Conservation (phyloP, 2,329 filamentous ascomycete genomes). For the Sarocladium kiliense region DNA sequence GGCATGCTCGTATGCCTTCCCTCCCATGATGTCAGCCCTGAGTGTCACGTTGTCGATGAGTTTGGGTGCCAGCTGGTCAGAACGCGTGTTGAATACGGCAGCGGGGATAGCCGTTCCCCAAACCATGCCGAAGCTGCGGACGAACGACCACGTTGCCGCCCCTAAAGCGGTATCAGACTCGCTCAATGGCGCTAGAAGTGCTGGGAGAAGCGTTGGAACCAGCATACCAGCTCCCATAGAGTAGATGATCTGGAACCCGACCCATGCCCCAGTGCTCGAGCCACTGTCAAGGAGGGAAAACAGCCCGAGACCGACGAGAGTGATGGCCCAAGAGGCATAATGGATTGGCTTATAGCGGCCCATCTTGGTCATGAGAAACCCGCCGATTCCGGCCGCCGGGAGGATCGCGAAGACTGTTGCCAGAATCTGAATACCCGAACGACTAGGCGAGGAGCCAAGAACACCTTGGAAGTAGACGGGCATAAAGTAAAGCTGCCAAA, state of each 20-base stretch:
- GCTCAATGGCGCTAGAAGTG: constrained; percentile 31
- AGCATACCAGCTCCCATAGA: constrained; percentile 37
- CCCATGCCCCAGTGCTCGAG: constrained; percentile 33
- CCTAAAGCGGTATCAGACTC: constrained; percentile 13
- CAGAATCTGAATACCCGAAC: constrained; percentile 27
- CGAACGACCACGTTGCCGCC: constrained; percentile 27
- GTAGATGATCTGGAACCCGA: constrained; percentile 34
- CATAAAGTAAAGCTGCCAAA: constrained; percentile 35
- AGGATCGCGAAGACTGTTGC: constrained; percentile 21
- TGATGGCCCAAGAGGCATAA: constrained; percentile 20
- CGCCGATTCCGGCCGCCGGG: constrained; percentile 20
- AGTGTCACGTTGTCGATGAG: not conserved
- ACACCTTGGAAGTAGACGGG: constrained; percentile 45
- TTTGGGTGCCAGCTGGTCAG: constrained; percentile 5
- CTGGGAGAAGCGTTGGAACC: constrained; percentile 35
- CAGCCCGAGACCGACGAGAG: constrained; percentile 34
- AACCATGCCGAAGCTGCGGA: constrained; percentile 40
- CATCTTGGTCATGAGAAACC: constrained; percentile 22
- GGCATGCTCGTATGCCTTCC: constrained; percentile 7
- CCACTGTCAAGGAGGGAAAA: constrained; percentile 32
- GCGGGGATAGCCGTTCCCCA: constrained; percentile 40
- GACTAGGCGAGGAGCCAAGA: constrained; percentile 22
- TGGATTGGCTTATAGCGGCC: constrained; percentile 29
- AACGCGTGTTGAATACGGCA: constrained; percentile 25
- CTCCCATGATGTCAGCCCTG: not conserved